Evolutionary conservation across 331 rosid genomes (phyloP), one percentile per base, ranked within the genome.

Genomic region (Malus hybrid): DNA sequence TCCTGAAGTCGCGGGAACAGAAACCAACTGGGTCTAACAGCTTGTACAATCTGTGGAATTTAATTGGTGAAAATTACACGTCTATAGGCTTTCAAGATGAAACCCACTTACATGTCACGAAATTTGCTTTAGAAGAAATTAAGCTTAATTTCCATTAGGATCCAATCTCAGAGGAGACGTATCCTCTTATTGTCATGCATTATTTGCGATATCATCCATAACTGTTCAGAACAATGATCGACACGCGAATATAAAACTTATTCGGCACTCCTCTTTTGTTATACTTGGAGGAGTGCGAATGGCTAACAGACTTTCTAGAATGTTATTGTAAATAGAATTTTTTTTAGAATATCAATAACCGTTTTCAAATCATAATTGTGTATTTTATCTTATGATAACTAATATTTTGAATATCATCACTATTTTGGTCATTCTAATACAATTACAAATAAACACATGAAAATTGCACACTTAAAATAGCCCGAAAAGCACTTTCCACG

Each of bases 41-140:
- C 46, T 39, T 9, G 46, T 24, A 24, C n/a, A 24, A 36, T 58
- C 18, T 61, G 18, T 73, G 61, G 2, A 73, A 61, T 73, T 39
- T 12, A 62, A 42, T 73, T 44, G n/a, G 60, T 62, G 61, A 48
- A 33, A 58, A 62, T 73, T 11, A 44, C 29, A 44, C 3, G 30
- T 19, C 30, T 42, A 42, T 60, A 16, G 44, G 9, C 2, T 16
- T 73, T 56, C 63, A 24, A 60, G 61, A 26, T 60, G 61, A 73
- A 73, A 39, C 29, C 69, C 77, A 73, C 77, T 73, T 18, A 72
- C 60, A 73, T 61, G 69, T 44, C 44, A 18, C 60, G 62, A 32
- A 67, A 60, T 24, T 42, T 60, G 42, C 19, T 73, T 28, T 73
- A 9, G 29, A 26, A 4, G 77, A 58, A 60, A 72, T 24, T 15